These are phyloP conservation scores for Aspergillus asperescens DNA, from an alignment of 495 filamentous ascomycete species.

Conservation along the genomic window DNA sequence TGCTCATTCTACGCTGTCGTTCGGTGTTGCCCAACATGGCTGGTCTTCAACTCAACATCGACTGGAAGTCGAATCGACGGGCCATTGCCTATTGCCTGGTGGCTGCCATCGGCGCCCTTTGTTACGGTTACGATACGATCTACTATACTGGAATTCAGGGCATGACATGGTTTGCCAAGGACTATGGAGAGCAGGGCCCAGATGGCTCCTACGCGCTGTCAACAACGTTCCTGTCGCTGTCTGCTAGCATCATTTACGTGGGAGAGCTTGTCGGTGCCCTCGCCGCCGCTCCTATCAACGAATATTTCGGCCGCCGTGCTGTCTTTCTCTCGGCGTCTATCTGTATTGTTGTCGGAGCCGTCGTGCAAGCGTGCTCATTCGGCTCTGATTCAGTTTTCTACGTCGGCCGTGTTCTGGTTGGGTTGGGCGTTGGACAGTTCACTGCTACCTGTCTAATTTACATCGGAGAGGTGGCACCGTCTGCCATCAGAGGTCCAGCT, in stretches of 20 bases:
- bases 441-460: conserved; percentile 26
- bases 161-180: conserved; percentile 21
- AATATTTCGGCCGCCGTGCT: conserved; percentile 17
- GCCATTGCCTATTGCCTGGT: conserved; percentile 24
- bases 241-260: conserved; percentile 25
- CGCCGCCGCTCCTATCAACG: conserved; percentile 20
- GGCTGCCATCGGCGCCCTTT: conserved; percentile 24
- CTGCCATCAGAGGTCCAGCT: conserved; percentile 30
- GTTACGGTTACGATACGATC: conserved; percentile 27
- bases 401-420: conserved; percentile 21
- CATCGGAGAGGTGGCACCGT: conserved; percentile 33
- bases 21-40: conserved; percentile 14
- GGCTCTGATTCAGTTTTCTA: conserved; percentile 18
- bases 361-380: conserved; percentile 22
- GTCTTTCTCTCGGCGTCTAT: conserved; percentile 21
- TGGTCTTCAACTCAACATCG: conserved; percentile 17
- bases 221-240: conserved; percentile 22
- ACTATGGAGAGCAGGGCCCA: conserved; percentile 18
- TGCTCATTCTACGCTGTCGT: too few relatives aligned
- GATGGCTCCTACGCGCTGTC: conserved; percentile 15
- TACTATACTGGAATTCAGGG: conserved; percentile 29
- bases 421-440: conserved; percentile 25
- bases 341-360: conserved; percentile 19
- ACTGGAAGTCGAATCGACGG: conserved; percentile 23
- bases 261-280: conserved; percentile 24